Percentiles rank a stretch among this genome's conserved stretches.
Conservation (phyloP, 2,329 filamentous ascomycete genomes). For the Leptographium flavum region DNA sequence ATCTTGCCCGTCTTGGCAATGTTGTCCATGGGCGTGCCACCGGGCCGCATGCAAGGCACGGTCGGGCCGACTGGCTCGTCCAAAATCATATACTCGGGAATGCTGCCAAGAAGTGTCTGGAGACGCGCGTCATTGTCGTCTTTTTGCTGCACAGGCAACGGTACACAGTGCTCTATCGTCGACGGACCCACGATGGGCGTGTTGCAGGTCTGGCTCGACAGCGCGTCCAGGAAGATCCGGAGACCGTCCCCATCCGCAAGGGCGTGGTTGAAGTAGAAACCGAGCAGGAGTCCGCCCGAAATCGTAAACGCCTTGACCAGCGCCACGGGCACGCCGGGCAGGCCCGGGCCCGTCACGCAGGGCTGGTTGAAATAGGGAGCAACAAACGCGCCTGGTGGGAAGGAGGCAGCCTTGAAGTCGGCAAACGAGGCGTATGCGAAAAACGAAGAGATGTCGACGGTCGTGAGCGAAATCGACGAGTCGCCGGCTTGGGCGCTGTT, state of each 20-base stretch:
- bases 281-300: constrained; percentile 24
- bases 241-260: constrained; percentile 27
- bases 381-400: constrained; percentile 18
- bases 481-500: background rate
- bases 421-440: constrained; percentile 15
- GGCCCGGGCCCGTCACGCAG: constrained; percentile 5
- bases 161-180: constrained; percentile 8
- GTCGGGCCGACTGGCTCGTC: constrained; percentile 21
- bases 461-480: constrained; percentile 11
- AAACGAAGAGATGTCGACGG: constrained; percentile 8
- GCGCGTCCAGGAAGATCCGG: constrained; percentile 22
- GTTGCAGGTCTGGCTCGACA: constrained; percentile 21
- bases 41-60: constrained; percentile 16
- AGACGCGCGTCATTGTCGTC: constrained; percentile 11
- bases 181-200: constrained; percentile 13
- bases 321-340: constrained; percentile 19
- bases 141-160: constrained; percentile 8
- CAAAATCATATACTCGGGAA: constrained; percentile 24
- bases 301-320: constrained; percentile 24
- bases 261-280: constrained; percentile 26
- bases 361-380: constrained; percentile 12
- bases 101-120: constrained; percentile 12
- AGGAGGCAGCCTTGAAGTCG: constrained; percentile 15
- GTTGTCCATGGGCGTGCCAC: constrained; percentile 14
- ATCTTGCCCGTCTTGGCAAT: constrained; percentile 25